Conservation (phyloP, 2,329 filamentous ascomycete species). For the Penicillium sp. region DNA sequence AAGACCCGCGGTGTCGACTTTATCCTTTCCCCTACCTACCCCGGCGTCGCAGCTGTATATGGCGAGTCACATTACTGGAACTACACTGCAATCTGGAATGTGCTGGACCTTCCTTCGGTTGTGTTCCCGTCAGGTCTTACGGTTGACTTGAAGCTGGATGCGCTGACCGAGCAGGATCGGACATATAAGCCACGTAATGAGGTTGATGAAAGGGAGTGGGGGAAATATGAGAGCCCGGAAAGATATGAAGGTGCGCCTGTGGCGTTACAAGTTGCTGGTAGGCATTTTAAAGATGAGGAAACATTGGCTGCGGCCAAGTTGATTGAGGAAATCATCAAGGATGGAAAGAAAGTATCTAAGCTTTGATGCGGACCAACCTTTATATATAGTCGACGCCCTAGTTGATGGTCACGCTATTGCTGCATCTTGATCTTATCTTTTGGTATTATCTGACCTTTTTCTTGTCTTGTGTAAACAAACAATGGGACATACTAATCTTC, state of each 20-base stretch:
- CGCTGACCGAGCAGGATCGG: slow-evolving; percentile 13
- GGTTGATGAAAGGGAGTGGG: slow-evolving; percentile 34
- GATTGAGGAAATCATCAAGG: slow-evolving; percentile 20
- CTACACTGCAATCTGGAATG: slow-evolving; percentile 37
- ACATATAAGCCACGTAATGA: slow-evolving; percentile 24
- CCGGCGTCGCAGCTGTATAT: slow-evolving; percentile 29
- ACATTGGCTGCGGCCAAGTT: slow-evolving; percentile 33
- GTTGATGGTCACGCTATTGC: too few relatives aligned
- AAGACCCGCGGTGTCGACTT: slow-evolving; percentile 32
- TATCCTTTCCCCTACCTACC: slow-evolving; percentile 31
- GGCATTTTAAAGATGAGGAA: slow-evolving; percentile 56
- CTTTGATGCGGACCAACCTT: neutral
- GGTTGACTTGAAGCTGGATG: slow-evolving; percentile 28
- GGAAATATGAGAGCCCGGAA: slow-evolving; percentile 30
- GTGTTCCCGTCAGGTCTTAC: slow-evolving; percentile 31
- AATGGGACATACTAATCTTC: too few relatives aligned
- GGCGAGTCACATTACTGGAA: slow-evolving; percentile 39
- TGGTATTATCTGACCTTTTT: too few relatives aligned
- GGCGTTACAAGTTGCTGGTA: slow-evolving; percentile 53
- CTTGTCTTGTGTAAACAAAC: too few relatives aligned
- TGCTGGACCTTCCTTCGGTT: slow-evolving; percentile 30
- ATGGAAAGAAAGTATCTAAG: neutral
- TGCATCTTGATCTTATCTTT: too few relatives aligned
- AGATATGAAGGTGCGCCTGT: slow-evolving; percentile 48
- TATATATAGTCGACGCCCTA: too few relatives aligned